Evolutionary conservation across 495 filamentous ascomycete genomes (phyloP).

Genomic region (Lasiosphaeris hirsuta): DNA sequence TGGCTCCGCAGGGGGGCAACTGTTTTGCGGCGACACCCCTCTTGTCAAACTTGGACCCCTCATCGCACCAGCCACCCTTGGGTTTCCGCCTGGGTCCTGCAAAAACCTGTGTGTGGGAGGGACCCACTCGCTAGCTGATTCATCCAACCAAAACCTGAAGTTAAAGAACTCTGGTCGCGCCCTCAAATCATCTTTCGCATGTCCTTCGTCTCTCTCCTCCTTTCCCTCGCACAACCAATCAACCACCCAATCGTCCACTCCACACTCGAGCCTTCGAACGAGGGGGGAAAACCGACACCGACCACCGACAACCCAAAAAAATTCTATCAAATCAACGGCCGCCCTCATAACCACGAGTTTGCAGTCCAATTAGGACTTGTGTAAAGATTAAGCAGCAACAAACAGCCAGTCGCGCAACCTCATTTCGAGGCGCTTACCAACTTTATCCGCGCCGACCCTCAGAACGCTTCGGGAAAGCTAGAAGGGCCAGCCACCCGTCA

Average conservation of each 20-base stretch:
- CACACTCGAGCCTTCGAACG: conserved; percentile 26
- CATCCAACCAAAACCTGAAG: conserved; percentile 41
- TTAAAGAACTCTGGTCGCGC: conserved; percentile 35
- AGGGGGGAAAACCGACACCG: conserved; percentile 21
- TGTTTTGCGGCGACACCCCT: conserved; percentile 23
- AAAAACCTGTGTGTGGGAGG: conserved; percentile 15
- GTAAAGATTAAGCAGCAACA: conserved; percentile 3
- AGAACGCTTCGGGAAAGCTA: neutral
- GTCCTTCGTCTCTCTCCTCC: conserved; percentile 39
- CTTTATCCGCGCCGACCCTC: conserved; percentile 12
- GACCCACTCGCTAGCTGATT: conserved; percentile 35
- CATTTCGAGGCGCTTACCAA: conserved; percentile 21
- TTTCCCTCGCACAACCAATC: conserved; percentile 44
- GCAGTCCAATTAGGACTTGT: conserved; percentile 32
- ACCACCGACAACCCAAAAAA: conserved; percentile 17
- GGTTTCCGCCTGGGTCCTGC: conserved; percentile 6
- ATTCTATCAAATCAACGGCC: conserved; percentile 38
- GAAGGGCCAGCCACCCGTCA: neutral
- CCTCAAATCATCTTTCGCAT: conserved; percentile 42
- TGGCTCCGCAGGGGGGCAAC: conserved; percentile 14
- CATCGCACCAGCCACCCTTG: conserved; percentile 28
- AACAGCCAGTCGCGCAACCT: conserved; percentile 9
- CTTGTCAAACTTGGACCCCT: conserved; percentile 22
- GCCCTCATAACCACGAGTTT: conserved; percentile 15
- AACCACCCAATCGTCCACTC: conserved; percentile 34